Base-by-base conservation (phyloP, 1,284 basidiomycete species). In the Mycena sp. region DNA sequence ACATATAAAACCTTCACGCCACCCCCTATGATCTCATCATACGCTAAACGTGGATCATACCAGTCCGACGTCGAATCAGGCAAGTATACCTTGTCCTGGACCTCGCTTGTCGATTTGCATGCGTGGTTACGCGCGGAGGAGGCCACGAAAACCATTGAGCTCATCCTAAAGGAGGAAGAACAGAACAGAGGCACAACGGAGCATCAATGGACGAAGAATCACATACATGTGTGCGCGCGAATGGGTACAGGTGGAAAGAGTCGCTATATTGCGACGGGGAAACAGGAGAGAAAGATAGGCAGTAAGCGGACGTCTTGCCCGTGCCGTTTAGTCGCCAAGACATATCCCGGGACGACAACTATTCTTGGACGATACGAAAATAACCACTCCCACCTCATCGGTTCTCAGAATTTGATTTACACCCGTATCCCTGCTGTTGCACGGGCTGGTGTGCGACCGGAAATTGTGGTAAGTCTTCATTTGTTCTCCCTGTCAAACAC, bases 271-370 rank as follows among this genome's bases (percentile, higher is more conserved):
- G 25, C 41, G 16, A 59, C n/a, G n/a, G 26, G 54, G 1, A 44
- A n/a, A n/a, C n/a, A 19, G 37, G 40, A 37, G 17, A 48, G 60
- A 16, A 61, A 58, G 25, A 60, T 68, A 12, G 29, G 29, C 9
- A 43, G 19, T 26, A 70, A 70, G 59, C 50, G 56, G 4, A 45
- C 51, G 9, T n/a, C 37, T 23, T 70, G 68, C 30, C 58, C 44
- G 3, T 61, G 62, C 40, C 44, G 60, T 16, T 38, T 71, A 10
- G 58, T 56, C 26, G 59, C 58, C 19, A 70, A 69, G 43, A 46
- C 50, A 25, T 70, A 71, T 45, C 63, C 63, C 19, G 50, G 51
- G 9, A 67, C 50, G 2, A 37, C 17, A 3, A 28, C n/a, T 2
- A 37, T 67, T 23, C 63, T 69, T 19, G 68, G 65, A 2, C 26